Percentiles rank a stretch among this genome's conserved stretches.
These are phyloP conservation scores for Iberis pinnata DNA, from an alignment of 345 rosid genomes.

Conservation along the genomic window DNA sequence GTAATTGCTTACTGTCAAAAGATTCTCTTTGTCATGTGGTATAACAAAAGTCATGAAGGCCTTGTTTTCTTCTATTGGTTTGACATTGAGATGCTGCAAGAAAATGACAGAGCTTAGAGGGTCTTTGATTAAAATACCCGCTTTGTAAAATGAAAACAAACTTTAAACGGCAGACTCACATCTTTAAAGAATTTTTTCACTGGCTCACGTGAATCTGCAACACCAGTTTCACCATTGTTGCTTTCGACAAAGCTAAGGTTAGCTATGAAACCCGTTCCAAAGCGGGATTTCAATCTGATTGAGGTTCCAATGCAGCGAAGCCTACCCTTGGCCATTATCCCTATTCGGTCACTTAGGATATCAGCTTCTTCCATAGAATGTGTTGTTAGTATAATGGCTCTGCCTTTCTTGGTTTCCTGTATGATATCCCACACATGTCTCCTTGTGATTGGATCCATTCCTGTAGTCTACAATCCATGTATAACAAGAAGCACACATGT, in stretches of 20 bases:
- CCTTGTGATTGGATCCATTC: conserved; percentile 94
- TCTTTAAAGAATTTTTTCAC: conserved; percentile 62
- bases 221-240: conserved; percentile 19
- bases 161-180: too few relatives aligned
- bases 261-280: conserved; percentile 84
- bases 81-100: conserved; percentile 54
- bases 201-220: conserved; percentile 33
- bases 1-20: conserved; percentile 42
- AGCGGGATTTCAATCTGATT: conserved; percentile 75
- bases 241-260: conserved; percentile 58
- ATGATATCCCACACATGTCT: conserved; percentile 95
- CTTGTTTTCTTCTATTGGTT: conserved; percentile 62
- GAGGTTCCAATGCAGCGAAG: conserved; percentile 85
- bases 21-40: conserved; percentile 66
- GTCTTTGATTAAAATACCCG: too few relatives aligned
- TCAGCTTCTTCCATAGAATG: conserved; percentile 99
- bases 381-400: conserved; percentile 76
- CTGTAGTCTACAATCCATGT: conserved; percentile 67
- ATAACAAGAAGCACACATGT: not conserved
- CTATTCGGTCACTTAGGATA: conserved; percentile 77
- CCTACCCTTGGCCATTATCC: conserved; percentile 92
- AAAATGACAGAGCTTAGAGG: too few relatives aligned
- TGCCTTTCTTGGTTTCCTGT: conserved; percentile 71
- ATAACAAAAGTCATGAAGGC: conserved; percentile 76
- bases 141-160: too few relatives aligned